A percentile compares a stretch with the other conserved stretches of the same genome.
These are phyloP conservation scores for Xanthoconium separans DNA, from an alignment of 1,284 basidiomycete genomes.

Conservation along the genomic window DNA sequence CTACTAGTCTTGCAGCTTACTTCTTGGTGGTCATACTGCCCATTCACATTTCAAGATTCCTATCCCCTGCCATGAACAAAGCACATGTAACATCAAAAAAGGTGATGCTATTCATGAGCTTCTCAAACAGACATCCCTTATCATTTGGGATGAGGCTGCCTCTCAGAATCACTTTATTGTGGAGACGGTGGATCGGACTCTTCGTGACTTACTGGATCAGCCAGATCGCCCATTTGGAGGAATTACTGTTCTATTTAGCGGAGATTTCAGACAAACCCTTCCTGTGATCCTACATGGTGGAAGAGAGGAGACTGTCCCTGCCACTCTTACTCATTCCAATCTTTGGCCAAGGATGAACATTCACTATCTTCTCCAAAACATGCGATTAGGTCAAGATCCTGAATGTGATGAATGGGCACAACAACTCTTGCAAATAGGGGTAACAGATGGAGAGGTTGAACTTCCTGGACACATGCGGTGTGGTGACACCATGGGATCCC, in stretches of 20 bases:
- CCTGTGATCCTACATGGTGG: conserved; percentile 34
- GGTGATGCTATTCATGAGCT: too few species aligned
- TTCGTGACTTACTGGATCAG: too few species aligned
- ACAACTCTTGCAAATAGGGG: conserved; percentile 43
- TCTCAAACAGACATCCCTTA: too few species aligned
- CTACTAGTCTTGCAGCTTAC: too few species aligned
- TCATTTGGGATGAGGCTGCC: too few species aligned
- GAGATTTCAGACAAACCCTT: conserved; percentile 39
- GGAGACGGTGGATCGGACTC: too few species aligned
- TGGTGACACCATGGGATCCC: conserved; percentile 6
- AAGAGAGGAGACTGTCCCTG: conserved; percentile 35
- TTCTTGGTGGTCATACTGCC: too few species aligned
- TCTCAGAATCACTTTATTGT: too few species aligned
- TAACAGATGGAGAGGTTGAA: conserved; percentile 18
- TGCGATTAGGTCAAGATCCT: conserved; percentile 33
- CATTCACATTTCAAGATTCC: too few species aligned
- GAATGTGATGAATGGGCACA: conserved; percentile 35
- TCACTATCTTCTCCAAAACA: conserved; percentile 37
- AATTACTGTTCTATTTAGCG: conserved; percentile 39
- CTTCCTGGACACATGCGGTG: conserved; percentile 32
- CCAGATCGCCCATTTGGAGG: conserved; percentile 38
- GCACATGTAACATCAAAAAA: too few species aligned
- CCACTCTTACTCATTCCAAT: conserved; percentile 32
- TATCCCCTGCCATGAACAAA: too few species aligned
- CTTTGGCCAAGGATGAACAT: conserved; percentile 37